Conservation (phyloP, 2,329 filamentous ascomycete species). For the Fusarium kyushuense region DNA sequence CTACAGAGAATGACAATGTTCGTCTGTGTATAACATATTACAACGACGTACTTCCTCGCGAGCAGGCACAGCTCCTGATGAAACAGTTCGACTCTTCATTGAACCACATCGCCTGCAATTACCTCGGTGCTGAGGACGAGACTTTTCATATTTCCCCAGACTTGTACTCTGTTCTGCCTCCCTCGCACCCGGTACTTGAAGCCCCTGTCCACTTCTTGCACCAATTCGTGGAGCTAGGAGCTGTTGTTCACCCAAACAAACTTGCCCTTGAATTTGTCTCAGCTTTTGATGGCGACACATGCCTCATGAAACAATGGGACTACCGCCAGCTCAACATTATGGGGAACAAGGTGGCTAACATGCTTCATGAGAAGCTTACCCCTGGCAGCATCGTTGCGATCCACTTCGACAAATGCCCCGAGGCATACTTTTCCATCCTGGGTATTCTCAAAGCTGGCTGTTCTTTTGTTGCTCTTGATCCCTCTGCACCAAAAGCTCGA, state of each 20-base stretch:
- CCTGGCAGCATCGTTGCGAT: slow-evolving; percentile 76
- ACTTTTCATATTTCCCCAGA: slow-evolving; percentile 50
- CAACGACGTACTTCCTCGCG: slow-evolving; percentile 71
- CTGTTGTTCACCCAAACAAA: slow-evolving; percentile 66
- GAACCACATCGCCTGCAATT: slow-evolving; percentile 65
- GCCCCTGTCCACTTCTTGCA: slow-evolving; percentile 75
- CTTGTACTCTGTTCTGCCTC: slow-evolving; percentile 74
- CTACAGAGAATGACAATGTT: slow-evolving; percentile 61
- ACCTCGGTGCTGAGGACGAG: slow-evolving; percentile 56
- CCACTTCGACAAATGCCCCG: slow-evolving; percentile 86
- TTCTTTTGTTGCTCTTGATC: slow-evolving; percentile 84
- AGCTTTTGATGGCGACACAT: slow-evolving; percentile 60
- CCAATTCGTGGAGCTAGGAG: slow-evolving; percentile 78
- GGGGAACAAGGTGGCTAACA: slow-evolving; percentile 77
- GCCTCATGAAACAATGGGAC: slow-evolving; percentile 72
- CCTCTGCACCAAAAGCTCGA: slow-evolving; percentile 76
- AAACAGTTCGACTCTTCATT: slow-evolving; percentile 78
- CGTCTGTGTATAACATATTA: slow-evolving; percentile 75
- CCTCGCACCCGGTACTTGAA: slow-evolving; percentile 67
- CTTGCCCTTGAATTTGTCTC: slow-evolving; percentile 81
- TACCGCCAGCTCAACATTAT: slow-evolving; percentile 78
- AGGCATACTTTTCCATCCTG: slow-evolving; percentile 84
- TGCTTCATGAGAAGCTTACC: slow-evolving; percentile 65
- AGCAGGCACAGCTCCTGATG: slow-evolving; percentile 76
- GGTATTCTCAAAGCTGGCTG: slow-evolving; percentile 87